A percentile compares a stretch with the other conserved stretches of the same genome.
Conservation (phyloP, 371 early-diverging fungal species). For the Zancudomyces culisetae region DNA sequence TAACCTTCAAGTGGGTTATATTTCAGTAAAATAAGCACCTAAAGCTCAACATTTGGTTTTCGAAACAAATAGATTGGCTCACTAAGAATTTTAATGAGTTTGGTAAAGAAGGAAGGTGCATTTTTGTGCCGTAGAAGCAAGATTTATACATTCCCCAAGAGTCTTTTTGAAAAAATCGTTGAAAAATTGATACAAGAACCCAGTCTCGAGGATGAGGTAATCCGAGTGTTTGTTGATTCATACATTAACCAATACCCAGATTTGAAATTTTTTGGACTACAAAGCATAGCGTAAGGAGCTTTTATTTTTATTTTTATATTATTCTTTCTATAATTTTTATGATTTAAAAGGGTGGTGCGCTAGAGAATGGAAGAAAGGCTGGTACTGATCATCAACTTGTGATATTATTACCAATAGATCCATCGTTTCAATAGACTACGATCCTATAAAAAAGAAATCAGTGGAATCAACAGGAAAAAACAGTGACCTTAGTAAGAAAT, state of each 20-base stretch:
- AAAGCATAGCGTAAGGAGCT: slow-evolving; percentile 39
- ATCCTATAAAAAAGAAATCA: slow-evolving; percentile 7
- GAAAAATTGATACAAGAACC: slow-evolving; percentile 30
- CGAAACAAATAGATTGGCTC: slow-evolving; percentile 27
- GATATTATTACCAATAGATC: neutral
- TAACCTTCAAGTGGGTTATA: neutral
- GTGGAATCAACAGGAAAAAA: neutral
- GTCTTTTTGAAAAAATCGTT: slow-evolving; percentile 25
- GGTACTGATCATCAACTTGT: slow-evolving; percentile 1
- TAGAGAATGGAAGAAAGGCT: too few species aligned
- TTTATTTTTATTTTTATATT: too few species aligned
- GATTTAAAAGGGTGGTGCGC: too few species aligned
- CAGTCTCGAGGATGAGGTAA: slow-evolving; percentile 37
- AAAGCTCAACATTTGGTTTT: neutral
- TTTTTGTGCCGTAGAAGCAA: slow-evolving; percentile 16
- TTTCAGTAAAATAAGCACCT: neutral
- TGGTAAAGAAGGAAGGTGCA: slow-evolving; percentile 41
- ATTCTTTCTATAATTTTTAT: too few species aligned
- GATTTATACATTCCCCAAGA: slow-evolving; percentile 16
- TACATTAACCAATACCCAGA: slow-evolving; percentile 65
- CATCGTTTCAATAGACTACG: slow-evolving; percentile 8
- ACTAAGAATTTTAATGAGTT: slow-evolving; percentile 36
- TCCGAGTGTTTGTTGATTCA: slow-evolving; percentile 38
- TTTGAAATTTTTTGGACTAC: slow-evolving; percentile 56
- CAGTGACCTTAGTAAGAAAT: neutral